Conservation (phyloP, 2,329 filamentous ascomycete genomes). For the Arthrobotrys iridis region DNA sequence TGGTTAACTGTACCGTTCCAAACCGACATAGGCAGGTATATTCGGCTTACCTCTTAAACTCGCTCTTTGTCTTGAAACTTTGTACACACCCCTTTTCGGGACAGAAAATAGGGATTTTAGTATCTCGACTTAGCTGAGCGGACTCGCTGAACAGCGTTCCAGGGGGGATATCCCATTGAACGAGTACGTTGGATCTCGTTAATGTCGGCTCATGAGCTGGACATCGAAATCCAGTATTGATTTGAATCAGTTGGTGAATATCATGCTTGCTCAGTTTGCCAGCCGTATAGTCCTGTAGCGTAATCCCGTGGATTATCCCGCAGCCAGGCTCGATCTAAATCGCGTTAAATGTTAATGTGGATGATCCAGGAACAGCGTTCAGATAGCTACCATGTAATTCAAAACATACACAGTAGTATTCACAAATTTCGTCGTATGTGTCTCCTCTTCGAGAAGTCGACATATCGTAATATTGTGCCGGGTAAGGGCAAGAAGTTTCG, state of each 20-base stretch:
- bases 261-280: conserved; percentile 28
- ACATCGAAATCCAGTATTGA: conserved; percentile 45
- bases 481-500: conserved; percentile 9
- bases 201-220: conserved; percentile 39
- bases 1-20: background rate
- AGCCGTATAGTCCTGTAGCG: conserved; percentile 39
- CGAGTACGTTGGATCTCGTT: conserved; percentile 29
- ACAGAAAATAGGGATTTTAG: conserved; percentile 26
- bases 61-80: conserved; percentile 26
- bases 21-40: background rate
- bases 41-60: conserved; percentile 41
- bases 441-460: conserved; percentile 17
- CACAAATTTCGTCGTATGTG: conserved; percentile 30
- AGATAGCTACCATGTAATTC: too few relatives aligned
- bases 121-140: conserved; percentile 24
- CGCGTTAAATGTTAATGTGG: background rate
- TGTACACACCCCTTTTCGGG: conserved; percentile 42
- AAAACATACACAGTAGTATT: conserved; percentile 42
- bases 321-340: conserved; percentile 39
- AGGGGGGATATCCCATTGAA: conserved; percentile 44
- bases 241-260: conserved; percentile 33
- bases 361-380: too few relatives aligned
- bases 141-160: conserved; percentile 32
- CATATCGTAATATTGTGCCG: conserved; percentile 30
- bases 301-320: conserved; percentile 18